These are phyloP conservation scores for Rhodamnia rubescens DNA, from an alignment of 345 rosid species.

Conservation along the genomic window DNA sequence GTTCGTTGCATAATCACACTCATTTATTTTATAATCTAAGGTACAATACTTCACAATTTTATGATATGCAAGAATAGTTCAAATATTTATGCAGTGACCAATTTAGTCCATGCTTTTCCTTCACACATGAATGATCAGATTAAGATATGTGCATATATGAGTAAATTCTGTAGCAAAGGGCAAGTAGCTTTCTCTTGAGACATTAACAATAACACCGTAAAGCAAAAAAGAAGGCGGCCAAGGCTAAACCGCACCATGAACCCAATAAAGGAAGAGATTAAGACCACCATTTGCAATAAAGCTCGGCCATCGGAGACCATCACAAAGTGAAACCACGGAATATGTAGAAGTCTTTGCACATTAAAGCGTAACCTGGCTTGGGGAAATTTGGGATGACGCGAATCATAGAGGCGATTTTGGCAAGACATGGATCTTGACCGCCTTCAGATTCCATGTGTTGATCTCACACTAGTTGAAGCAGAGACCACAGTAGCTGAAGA, in stretches of 20 bases:
- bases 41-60: no score
- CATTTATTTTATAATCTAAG: no score
- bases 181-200: not conserved
- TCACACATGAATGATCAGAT: not conserved
- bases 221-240: no score
- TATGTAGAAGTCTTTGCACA: not conserved
- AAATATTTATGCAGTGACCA: no score
- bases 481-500: not conserved
- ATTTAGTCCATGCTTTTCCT: not conserved
- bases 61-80: no score
- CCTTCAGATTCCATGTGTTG: constrained; percentile 38
- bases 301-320: not conserved
- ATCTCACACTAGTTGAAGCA: not conserved
- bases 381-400: constrained; percentile 92
- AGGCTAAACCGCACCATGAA: not conserved
- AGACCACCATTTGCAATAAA: not conserved
- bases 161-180: not conserved
- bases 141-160: no score
- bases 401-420: constrained; percentile 52
- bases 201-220: not conserved
- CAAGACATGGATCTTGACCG: constrained; percentile 48
- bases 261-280: not conserved
- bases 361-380: constrained; percentile 44
- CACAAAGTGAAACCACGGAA: not conserved
- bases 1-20: no score